phyloP scores from a whole-genome alignment of 306 rosid genomes.

The Vicia faba region DNA sequence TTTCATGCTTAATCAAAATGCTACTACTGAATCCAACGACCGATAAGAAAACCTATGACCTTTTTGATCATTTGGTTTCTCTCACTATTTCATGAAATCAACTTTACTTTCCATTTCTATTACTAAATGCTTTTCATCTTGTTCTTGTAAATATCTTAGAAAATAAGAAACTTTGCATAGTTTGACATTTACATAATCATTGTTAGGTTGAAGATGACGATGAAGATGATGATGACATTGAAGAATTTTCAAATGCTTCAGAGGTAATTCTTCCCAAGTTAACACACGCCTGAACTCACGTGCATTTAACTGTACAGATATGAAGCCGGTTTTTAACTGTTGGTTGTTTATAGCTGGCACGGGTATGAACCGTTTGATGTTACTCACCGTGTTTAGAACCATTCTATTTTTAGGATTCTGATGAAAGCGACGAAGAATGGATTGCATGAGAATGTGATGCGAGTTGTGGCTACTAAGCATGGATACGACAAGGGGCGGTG shows the following conservation, averaged over 20 bases:
- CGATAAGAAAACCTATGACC: constrained; percentile 14
- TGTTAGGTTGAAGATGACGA: constrained; percentile 41
- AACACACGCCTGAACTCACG: constrained; percentile 1
- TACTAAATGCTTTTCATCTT: not conserved
- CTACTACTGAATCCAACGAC: not conserved
- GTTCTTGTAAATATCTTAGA: constrained; percentile 19
- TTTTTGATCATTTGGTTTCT: not conserved
- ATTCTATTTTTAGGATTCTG: constrained; percentile 44
- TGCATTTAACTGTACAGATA: not conserved
- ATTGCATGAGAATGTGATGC: constrained; percentile 42
- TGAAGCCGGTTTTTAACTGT: not conserved
- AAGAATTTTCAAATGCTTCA: constrained; percentile 48
- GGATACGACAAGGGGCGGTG: no score
- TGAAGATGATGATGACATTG: constrained; percentile 40
- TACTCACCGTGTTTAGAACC: constrained; percentile 18
- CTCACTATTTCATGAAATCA: no score
- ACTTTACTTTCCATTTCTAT: no score
- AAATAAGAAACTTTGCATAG: constrained; percentile 25
- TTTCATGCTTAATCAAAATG: constrained; percentile 27
- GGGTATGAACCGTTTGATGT: constrained; percentile 7
- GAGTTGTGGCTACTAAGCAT: no score
- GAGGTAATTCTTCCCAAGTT: constrained; percentile 39
- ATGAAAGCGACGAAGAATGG: constrained; percentile 80
- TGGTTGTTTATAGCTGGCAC: constrained; percentile 13
- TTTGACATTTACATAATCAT: constrained; percentile 32